phyloP scores from a whole-genome alignment of 768 basidiomycete genomes.

The Phaffia tasmanica region DNA sequence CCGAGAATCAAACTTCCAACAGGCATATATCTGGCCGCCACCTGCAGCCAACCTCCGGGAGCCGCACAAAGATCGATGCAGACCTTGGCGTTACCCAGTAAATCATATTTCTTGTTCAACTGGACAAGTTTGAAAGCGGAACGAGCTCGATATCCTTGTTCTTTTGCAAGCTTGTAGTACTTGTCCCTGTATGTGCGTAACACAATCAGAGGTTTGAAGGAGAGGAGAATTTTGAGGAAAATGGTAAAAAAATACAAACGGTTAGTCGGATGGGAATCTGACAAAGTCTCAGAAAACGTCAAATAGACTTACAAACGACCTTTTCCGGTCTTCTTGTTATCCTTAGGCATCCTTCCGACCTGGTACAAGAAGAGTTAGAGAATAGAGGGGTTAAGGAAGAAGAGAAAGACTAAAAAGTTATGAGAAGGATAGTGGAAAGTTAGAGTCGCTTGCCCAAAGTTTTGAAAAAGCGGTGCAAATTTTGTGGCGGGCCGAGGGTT shows the following conservation, averaged over 20 bases:
- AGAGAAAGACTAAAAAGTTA: neutral
- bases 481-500: neutral
- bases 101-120: constrained; percentile 91
- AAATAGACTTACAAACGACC: constrained; percentile 27
- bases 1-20: constrained; percentile 82
- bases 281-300: neutral
- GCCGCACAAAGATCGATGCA: constrained; percentile 99
- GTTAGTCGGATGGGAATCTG: constrained; percentile 24
- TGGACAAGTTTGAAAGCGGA: constrained; percentile 95
- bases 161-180: constrained; percentile 76
- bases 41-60: constrained; percentile 97
- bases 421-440: neutral
- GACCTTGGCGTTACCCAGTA: constrained; percentile 66
- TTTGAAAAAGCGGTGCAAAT: neutral
- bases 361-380: neutral
- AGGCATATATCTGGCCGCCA: constrained; percentile 96
- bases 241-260: neutral
- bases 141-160: constrained; percentile 98
- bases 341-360: constrained; percentile 50
- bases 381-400: neutral
- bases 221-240: neutral
- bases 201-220: constrained; percentile 25
- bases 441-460: neutral
- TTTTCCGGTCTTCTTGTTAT: constrained; percentile 73
- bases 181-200: constrained; percentile 45